phyloP scores from a whole-genome alignment of 1,139 yeast species.

The Kodamaea plutei region DNA sequence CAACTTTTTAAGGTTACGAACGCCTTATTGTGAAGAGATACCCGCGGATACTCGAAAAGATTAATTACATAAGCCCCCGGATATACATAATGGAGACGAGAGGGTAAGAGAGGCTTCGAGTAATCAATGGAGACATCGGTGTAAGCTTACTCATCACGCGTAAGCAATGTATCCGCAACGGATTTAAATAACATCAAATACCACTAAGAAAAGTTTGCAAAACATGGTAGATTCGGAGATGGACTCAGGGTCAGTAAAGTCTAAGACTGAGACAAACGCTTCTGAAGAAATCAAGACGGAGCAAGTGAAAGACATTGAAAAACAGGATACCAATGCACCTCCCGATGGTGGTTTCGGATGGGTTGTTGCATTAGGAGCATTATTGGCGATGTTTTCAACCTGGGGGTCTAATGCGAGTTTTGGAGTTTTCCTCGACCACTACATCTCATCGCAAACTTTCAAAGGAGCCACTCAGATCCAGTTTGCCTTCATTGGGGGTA shows the following conservation, averaged over 20 bases:
- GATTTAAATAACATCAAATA: not conserved
- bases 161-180: not conserved
- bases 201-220: not conserved
- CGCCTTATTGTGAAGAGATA: too few relatives aligned
- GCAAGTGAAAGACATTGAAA: not conserved
- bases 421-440: constrained; percentile 64
- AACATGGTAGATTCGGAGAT: not conserved
- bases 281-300: not conserved
- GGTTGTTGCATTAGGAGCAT: constrained; percentile 55
- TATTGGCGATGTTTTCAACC: constrained; percentile 47
- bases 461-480: constrained; percentile 57
- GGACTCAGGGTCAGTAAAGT: not conserved
- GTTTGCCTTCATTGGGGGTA: constrained; percentile 68
- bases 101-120: too few relatives aligned
- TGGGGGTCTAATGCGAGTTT: constrained; percentile 76
- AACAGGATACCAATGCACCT: constrained; percentile 31
- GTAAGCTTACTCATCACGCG: too few relatives aligned
- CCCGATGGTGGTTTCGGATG: constrained; percentile 74
- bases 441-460: constrained; percentile 42
- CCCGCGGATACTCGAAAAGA: too few relatives aligned
- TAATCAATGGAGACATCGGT: too few relatives aligned
- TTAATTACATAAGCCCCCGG: too few relatives aligned
- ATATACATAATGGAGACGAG: too few relatives aligned
- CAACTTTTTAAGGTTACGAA: too few relatives aligned
- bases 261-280: not conserved